Base-by-base conservation (phyloP, 345 rosid genomes). In the Populus euphratica region DNA sequence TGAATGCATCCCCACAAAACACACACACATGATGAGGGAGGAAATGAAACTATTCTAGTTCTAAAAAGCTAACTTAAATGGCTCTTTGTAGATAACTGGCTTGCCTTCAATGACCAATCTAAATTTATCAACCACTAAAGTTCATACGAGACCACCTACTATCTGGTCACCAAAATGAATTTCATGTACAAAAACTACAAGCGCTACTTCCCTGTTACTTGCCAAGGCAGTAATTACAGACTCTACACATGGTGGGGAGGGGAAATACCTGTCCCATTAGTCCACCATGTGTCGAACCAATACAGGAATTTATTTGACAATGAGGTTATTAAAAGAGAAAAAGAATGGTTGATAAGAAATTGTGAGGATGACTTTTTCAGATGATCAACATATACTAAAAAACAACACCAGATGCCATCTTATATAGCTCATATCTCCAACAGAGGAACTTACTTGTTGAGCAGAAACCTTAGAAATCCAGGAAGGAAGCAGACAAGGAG, bases 381-480 rank as follows among this genome's bases (percentile, higher is more conserved):
- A 18, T 4, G 41, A 8, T 9, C 35, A 11, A 27, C 31, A 12
- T 5, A 8, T 11, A 67, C 10, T 2, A 72, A 29, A 82, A 33
- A 23, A 36, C 6, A 73, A 71, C 6, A 31, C 71, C 70, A 54
- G 27, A 63, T n/a, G 44, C 41, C 44, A 43, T 69, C 33, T 63
- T 41, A 10, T 9, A 62, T 5, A 62, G 10, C 33, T 70, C 44
- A 41, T 41, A 41, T 41, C 67, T 59, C 62, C 80, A 77, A 64
- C 39, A 44, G 63, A 83, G 71, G 77, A 84, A 64, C 85, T 79
- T 89, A 94, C 98, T 88, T 94, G 98, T 80, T 87, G 94, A 44
- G 94, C 95, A 86, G 98, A 93, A 86, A 86, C 97, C 86, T 90
- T 91, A 61, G 98, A 90, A 80, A 94, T 91, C 98, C 98, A 94